Percentiles rank a stretch among this genome's conserved stretches.
Evolutionary conservation across 495 filamentous ascomycete genomes (phyloP).

Genomic region (Parmelia sp.): DNA sequence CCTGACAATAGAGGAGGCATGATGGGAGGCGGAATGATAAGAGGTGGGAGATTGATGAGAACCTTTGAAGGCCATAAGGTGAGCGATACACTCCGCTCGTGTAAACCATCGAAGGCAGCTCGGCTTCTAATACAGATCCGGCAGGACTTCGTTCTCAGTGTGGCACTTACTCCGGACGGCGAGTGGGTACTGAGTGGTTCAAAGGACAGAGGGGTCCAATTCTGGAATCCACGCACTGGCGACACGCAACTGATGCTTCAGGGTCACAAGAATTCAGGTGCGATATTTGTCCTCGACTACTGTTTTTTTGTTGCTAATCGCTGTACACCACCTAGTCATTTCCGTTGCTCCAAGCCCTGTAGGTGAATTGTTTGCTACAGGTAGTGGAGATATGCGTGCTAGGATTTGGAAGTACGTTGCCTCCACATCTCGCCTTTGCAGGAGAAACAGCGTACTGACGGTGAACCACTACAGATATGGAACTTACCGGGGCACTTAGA

Average conservation of each 20-base stretch:
- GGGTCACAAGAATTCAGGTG: conserved; percentile 83
- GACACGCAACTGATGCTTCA: conserved; percentile 88
- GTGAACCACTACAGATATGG: conserved; percentile 8
- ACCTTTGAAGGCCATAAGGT: conserved; percentile 91
- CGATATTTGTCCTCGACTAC: conserved; percentile 16
- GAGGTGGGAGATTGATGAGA: conserved; percentile 75
- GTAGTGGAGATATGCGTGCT: conserved; percentile 83
- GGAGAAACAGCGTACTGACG: neutral
- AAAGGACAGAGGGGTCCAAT: conserved; percentile 85
- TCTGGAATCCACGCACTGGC: conserved; percentile 85
- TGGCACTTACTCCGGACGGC: conserved; percentile 80
- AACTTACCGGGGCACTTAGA: conserved; percentile 10
- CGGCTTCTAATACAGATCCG: conserved; percentile 7
- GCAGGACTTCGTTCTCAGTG: conserved; percentile 85
- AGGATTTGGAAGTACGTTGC: conserved; percentile 75
- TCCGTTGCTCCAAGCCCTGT: conserved; percentile 80
- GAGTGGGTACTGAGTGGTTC: conserved; percentile 88
- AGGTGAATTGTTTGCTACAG: conserved; percentile 76
- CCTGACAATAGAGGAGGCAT: conserved; percentile 47
- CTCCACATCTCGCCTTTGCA: neutral
- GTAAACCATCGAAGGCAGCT: neutral
- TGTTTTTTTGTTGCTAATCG: conserved; percentile 7
- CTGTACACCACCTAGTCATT: conserved; percentile 51
- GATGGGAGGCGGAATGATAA: conserved; percentile 54
- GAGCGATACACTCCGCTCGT: conserved; percentile 31